Conservation (phyloP, 2,329 filamentous ascomycete genomes). For the Berkeleyomyces basicola region DNA sequence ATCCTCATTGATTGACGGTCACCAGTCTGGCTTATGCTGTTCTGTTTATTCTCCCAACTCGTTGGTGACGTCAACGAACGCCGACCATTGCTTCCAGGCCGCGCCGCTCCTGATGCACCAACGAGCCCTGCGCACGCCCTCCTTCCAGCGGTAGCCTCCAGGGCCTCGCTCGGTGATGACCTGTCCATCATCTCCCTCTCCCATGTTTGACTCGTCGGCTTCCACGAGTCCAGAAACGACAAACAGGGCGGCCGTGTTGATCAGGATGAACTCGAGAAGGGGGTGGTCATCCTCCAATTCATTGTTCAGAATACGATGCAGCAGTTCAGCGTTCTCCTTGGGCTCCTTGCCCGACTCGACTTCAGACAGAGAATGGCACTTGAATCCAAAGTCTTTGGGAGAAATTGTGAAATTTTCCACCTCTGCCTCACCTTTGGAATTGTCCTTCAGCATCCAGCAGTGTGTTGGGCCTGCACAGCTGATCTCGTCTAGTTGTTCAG, state of each 20-base stretch:
- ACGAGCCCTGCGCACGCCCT: constrained; percentile 70
- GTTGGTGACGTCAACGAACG: constrained; percentile 74
- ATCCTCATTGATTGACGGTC: neutral
- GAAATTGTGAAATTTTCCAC: constrained; percentile 64
- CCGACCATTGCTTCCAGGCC: constrained; percentile 67
- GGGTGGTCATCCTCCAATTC: constrained; percentile 62
- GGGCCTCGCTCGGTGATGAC: constrained; percentile 73
- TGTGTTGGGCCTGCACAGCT: constrained; percentile 77
- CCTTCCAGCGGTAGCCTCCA: constrained; percentile 82
- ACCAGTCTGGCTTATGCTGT: neutral
- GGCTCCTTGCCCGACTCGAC: constrained; percentile 79
- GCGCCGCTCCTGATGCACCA: constrained; percentile 79
- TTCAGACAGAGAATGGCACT: constrained; percentile 51
- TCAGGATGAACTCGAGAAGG: constrained; percentile 80
- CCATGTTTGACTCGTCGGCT: constrained; percentile 63
- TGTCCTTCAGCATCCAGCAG: constrained; percentile 62
- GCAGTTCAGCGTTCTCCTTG: constrained; percentile 69
- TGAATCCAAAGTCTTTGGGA: constrained; percentile 77
- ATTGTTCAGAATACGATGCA: constrained; percentile 59
- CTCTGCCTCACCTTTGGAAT: constrained; percentile 26
- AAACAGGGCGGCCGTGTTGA: constrained; percentile 81
- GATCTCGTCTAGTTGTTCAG: constrained; percentile 89
- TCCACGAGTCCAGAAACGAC: constrained; percentile 80
- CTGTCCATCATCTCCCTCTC: constrained; percentile 59
- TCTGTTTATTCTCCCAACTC: constrained; percentile 18